Base-by-base conservation (phyloP, 495 filamentous ascomycete species). In the Xylaria intraflava region DNA sequence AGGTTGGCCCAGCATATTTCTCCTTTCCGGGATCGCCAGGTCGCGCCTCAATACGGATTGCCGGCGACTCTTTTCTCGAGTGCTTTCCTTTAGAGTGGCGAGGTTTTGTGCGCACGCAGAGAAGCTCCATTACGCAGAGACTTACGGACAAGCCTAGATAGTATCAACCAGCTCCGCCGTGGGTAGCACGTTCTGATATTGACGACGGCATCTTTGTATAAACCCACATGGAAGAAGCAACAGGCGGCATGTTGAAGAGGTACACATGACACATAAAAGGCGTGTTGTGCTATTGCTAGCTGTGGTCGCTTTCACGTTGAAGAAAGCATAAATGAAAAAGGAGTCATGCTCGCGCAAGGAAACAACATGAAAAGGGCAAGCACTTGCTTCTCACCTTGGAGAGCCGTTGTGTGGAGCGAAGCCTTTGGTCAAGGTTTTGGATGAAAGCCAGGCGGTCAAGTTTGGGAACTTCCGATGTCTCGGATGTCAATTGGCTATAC, bases 21-120 rank as follows among this genome's bases (percentile, higher is more conserved):
- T 39, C 35, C 16, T 22, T 35, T 24, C 29, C 26, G 12, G 3
- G 17, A 10, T 16, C 39, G 2, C 31, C 27, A 14, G 30, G 29
- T 24, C 49, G 27, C 26, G 27, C 49, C 44, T 52, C 27, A 19
- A 44, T 2, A 2, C 6, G 38, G n/a, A n/a, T n/a, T 23, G 30
- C 33, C 10, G 17, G 11, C n/a, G 38, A 33, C 1, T 27, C 11
- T 39, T 52, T 24, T 19, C 26, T 29, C 12, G 24, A 23, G 16
- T 17, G 6, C 11, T 23, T 38, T 17, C 30, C 14, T 40, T 19
- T 20, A 19, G 22, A 30, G 29, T 53, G 29, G 35, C 42, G 51
- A 39, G 41, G 24, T 39, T 46, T 53, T 10, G 17, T 23, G 31
- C 42, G 31, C 4, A 53, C 30, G 29, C 51, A 53, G 29, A 55